phyloP scores from a whole-genome alignment of 768 basidiomycete species.

The Cyathus striatus region DNA sequence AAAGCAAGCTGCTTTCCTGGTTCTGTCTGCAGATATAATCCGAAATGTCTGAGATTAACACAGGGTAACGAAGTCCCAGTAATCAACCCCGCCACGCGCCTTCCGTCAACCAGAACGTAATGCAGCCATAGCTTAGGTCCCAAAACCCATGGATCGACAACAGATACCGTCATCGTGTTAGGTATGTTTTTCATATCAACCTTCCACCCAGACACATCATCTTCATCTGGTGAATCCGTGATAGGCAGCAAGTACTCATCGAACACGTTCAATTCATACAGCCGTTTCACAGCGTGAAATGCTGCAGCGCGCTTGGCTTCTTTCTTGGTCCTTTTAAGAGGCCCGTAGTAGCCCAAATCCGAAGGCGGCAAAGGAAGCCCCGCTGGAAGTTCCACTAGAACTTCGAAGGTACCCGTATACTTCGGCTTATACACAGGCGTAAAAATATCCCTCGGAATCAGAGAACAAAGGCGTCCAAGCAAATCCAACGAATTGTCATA shows the following conservation, averaged over 20 bases:
- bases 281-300: constrained; percentile 67
- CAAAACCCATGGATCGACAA: constrained; percentile 65
- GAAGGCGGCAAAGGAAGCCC: constrained; percentile 54
- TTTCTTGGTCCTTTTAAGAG: constrained; percentile 59
- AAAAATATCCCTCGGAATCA: constrained; percentile 69
- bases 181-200: constrained; percentile 41
- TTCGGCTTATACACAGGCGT: constrained; percentile 56
- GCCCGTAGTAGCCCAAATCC: constrained; percentile 55
- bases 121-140: constrained; percentile 60
- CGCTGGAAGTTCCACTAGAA: constrained; percentile 60
- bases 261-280: constrained; percentile 70
- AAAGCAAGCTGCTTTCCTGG: constrained; percentile 32
- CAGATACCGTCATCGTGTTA: constrained; percentile 50
- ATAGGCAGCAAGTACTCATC: constrained; percentile 79
- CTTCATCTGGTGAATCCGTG: constrained; percentile 43
- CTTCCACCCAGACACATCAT: constrained; percentile 50
- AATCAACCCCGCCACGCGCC: constrained; percentile 54
- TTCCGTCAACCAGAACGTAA: constrained; percentile 45
- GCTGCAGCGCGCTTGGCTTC: constrained; percentile 83
- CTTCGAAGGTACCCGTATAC: constrained; percentile 56
- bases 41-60: constrained; percentile 34
- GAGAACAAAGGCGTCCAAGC: constrained; percentile 70
- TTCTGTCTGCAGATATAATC: constrained; percentile 25
- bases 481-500: constrained; percentile 71
- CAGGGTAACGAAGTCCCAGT: constrained; percentile 55